Evolutionary conservation across 163 green algal species (phyloP), one percentile per base, ranked within the genome.

Genomic region (Scenedesmus sp.): DNA sequence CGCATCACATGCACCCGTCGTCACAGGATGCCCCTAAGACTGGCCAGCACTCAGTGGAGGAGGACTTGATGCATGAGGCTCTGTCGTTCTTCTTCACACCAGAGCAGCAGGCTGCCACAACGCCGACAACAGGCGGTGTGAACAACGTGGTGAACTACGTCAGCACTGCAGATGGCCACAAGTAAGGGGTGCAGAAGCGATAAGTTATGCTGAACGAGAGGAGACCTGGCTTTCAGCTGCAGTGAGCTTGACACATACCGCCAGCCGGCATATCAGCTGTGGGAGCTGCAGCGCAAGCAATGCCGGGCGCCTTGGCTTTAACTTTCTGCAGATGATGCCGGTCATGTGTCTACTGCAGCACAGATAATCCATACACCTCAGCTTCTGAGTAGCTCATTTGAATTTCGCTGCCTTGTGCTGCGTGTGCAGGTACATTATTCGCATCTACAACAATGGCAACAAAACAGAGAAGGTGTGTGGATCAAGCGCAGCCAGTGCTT

Each of bases 371-470:
- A 16, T 13, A 76, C 30, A 40, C n/a, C 15, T 33, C 22, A n/a
- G n/a, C n/a, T n/a, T n/a, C n/a, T n/a, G n/a, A n/a, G n/a, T n/a
- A n/a, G n/a, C 49, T 56, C 49, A 56, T 56, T 56, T 56, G 49
- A 56, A 56, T 13, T 56, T 56, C 49, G 15, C 49, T 56, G 49
- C 15, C 15, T 12, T 76, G 65, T 76, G 65, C 30, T 76, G 65
- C 6, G 30, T 7, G 3, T 76, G 65, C 44, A 84, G 88, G 20
- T 96, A 94, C 65, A 80, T 96, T 30, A 76, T 96, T 81, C 93
- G 94, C 76, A 92, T 96, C 44, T 96, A 96, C 88, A 96, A 96
- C 90, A 96, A 96, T 59, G 94, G 93, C 70, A 94, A 94, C 89
- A 94, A 95, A 49, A 91, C 82, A 5, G 93, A 94, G 33, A 95